Conservation (phyloP, 441 rosid species). For the Cnidoscolus chayamansa region DNA sequence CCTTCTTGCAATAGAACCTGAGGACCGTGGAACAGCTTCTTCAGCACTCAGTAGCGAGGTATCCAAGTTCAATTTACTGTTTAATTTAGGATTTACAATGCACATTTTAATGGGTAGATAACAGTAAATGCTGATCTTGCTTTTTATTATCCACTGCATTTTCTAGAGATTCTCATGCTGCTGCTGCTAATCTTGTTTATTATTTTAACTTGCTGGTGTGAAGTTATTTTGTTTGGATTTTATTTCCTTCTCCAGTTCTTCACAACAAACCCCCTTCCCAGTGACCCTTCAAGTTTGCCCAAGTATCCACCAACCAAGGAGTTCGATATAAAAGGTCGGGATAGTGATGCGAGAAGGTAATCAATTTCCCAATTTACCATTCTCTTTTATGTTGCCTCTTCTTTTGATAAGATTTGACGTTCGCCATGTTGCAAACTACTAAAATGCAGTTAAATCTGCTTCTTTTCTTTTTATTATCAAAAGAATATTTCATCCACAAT, state of each 20-base stretch:
- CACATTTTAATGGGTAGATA: neutral
- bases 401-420: constrained; percentile 10
- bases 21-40: constrained; percentile 61
- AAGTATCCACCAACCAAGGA: constrained; percentile 84
- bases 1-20: constrained; percentile 76
- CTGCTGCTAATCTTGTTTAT: neutral
- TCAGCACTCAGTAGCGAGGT: constrained; percentile 76
- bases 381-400: neutral
- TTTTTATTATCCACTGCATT: neutral
- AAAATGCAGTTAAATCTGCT: constrained; percentile 4
- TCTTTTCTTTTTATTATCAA: neutral
- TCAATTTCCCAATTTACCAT: constrained; percentile 8
- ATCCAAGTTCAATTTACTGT: neutral
- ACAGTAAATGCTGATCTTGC: neutral
- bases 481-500: neutral
- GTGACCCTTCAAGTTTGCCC: constrained; percentile 76
- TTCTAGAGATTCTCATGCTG: neutral
- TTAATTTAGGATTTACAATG: neutral
- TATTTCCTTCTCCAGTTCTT: constrained; percentile 54
- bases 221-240: neutral
- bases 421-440: neutral
- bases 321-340: constrained; percentile 62
- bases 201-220: constrained; percentile 3
- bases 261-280: constrained; percentile 65
- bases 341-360: constrained; percentile 70